Conservation (phyloP, 1,284 basidiomycete genomes). For the Microbotryum saponariae region DNA sequence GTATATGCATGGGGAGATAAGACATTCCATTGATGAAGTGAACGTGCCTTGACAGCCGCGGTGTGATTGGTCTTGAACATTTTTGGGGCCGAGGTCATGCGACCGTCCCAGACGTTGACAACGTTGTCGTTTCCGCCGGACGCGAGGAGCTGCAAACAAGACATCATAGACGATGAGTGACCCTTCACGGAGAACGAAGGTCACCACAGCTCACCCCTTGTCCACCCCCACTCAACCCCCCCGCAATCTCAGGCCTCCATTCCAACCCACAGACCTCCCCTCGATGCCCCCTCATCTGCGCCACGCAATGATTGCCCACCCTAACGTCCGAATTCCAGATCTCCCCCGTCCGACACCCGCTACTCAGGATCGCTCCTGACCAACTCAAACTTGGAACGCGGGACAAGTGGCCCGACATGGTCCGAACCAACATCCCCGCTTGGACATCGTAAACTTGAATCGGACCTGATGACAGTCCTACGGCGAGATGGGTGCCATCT, state of each 20-base stretch:
- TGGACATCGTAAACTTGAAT: slow-evolving; percentile 96
- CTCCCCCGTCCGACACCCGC: slow-evolving; percentile 80
- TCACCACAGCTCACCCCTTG: slow-evolving; percentile 24
- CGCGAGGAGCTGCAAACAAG: slow-evolving; percentile 60
- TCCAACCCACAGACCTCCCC: slow-evolving; percentile 71
- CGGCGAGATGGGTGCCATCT: slow-evolving; percentile 77
- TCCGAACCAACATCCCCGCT: slow-evolving; percentile 67
- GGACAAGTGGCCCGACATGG: slow-evolving; percentile 70
- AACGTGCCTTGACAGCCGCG: slow-evolving; percentile 76
- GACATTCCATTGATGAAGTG: background rate
- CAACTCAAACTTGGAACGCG: slow-evolving; percentile 77
- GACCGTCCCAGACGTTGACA: slow-evolving; percentile 91
- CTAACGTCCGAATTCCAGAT: slow-evolving; percentile 94
- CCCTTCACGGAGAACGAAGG: background rate
- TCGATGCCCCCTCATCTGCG: slow-evolving; percentile 76
- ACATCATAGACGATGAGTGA: background rate
- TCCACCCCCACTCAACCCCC: slow-evolving; percentile 31
- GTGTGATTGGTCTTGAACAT: slow-evolving; percentile 86
- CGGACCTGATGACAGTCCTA: slow-evolving; percentile 75
- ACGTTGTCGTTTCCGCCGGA: slow-evolving; percentile 94
- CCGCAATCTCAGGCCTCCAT: slow-evolving; percentile 34
- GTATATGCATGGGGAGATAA: background rate
- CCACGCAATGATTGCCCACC: slow-evolving; percentile 75
- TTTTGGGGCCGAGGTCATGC: slow-evolving; percentile 57
- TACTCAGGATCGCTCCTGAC: slow-evolving; percentile 76